Evolutionary conservation across 108 stramenopile genomes (phyloP), one percentile per base, ranked within the genome.

Genomic region (Skeletonema potamos): DNA sequence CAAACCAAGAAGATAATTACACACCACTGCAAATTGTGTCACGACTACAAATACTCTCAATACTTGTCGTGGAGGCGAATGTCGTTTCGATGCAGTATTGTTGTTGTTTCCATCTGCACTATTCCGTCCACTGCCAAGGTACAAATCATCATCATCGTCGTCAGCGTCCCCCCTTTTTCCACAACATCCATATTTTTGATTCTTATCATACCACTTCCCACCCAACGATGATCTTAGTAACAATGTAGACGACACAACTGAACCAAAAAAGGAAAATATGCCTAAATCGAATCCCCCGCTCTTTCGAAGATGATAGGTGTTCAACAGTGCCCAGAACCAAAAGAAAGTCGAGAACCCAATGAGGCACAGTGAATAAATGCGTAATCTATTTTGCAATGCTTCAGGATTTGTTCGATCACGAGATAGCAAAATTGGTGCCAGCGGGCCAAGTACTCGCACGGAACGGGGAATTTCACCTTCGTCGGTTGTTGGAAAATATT

Each of bases 201-300:
- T 57, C 39, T 36, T 30, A 70, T 70, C 58, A 30, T 29, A 56
- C 51, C 58, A 58, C 43, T 62, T 79, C n/a, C 72, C 71, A 1
- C 78, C 66, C 33, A 64, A 64, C 34, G 67, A 60, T 44, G 64
- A 62, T 10, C 66, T 30, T 41, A 79, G 41, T 12, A 79, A 33
- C 9, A 63, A 46, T 18, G 61, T 29, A 27, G 78, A 79, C 4
- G 78, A 79, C 7, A 69, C 10, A 3, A 37, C 67, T 29, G 61
- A 73, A 15, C 78, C 78, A 51, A 68, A 72, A 24, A 79, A 79
- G 41, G 78, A 79, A 36, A 73, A 13, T 4, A 79, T 58, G 55
- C 78, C 78, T 43, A 79, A 73, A 79, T 79, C 78, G 7, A 79
- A 67, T 15, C 71, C 71, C 28, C 75, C 75, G 6, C 22, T 30